phyloP scores from a whole-genome alignment of 148 eudicot genomes.

The Fagopyrum esculentum region DNA sequence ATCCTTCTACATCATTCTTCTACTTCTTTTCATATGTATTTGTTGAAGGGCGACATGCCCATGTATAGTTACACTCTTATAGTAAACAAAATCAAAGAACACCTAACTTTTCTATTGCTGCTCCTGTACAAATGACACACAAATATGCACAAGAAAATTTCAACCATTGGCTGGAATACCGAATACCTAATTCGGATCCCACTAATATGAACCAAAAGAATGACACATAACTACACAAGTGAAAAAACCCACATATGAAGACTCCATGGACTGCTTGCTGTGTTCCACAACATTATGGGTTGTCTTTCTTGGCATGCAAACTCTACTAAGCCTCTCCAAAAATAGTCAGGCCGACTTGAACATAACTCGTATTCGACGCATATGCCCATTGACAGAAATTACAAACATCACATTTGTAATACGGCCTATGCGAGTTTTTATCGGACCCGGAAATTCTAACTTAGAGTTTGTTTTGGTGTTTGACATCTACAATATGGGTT shows the following conservation, averaged over 20 bases:
- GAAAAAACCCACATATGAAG: slow-evolving; percentile 19
- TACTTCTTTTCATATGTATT: slow-evolving; percentile 24
- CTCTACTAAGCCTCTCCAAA: slow-evolving; percentile 43
- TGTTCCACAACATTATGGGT: slow-evolving; percentile 38
- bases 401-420: too few species aligned
- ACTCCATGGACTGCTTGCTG: slow-evolving; percentile 22
- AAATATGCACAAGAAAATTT: slow-evolving; percentile 18
- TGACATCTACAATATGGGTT: too few species aligned
- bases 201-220: slow-evolving; percentile 38
- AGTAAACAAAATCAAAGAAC: neutral
- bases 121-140: slow-evolving; percentile 51
- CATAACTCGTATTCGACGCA: too few species aligned
- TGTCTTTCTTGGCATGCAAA: slow-evolving; percentile 33
- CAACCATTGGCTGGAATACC: slow-evolving; percentile 23
- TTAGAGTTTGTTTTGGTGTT: too few species aligned
- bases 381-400: too few species aligned
- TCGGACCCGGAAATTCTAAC: too few species aligned
- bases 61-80: slow-evolving; percentile 58
- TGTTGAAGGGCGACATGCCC: slow-evolving; percentile 59
- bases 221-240: slow-evolving; percentile 13
- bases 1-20: slow-evolving; percentile 34
- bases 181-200: slow-evolving; percentile 46
- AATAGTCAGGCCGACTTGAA: slow-evolving; percentile 56
- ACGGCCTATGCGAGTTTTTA: too few species aligned
- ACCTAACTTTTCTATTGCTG: slow-evolving; percentile 17